These are phyloP conservation scores for Populus nigra DNA, from an alignment of 345 rosid species.

Conservation along the genomic window DNA sequence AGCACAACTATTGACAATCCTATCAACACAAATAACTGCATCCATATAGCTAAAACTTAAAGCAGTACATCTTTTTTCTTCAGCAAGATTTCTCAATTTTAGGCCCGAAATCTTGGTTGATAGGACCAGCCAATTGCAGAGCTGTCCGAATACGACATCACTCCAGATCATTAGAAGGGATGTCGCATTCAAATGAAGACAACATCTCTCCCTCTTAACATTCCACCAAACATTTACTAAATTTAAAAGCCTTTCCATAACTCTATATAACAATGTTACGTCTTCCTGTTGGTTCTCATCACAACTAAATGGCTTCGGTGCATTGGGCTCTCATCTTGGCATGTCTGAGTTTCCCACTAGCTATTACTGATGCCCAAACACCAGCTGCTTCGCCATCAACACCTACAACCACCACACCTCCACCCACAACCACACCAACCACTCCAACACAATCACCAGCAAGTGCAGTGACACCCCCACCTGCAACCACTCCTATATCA, in stretches of 20 bases:
- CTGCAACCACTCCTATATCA: conserved; percentile 45
- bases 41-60: background rate
- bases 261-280: conserved; percentile 21
- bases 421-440: conserved; percentile 38
- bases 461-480: conserved; percentile 44
- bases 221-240: conserved; percentile 45
- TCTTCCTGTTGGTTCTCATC: conserved; percentile 25
- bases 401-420: conserved; percentile 26
- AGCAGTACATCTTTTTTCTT: background rate
- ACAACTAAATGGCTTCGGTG: conserved; percentile 45
- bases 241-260: conserved; percentile 7
- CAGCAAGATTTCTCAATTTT: background rate
- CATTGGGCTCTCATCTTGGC: conserved; percentile 37
- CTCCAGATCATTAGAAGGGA: conserved; percentile 45
- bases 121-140: conserved; percentile 12
- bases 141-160: background rate
- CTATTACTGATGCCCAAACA: conserved; percentile 54
- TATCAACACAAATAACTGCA: background rate
- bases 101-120: background rate
- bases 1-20: background rate
- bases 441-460: conserved; percentile 43
- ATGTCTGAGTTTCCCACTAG: conserved; percentile 37
- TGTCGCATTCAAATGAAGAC: conserved; percentile 46
- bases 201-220: conserved; percentile 48
- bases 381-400: conserved; percentile 63